phyloP scores from a whole-genome alignment of 805 yeast genomes.

The Metschnikowia picachoensis region DNA sequence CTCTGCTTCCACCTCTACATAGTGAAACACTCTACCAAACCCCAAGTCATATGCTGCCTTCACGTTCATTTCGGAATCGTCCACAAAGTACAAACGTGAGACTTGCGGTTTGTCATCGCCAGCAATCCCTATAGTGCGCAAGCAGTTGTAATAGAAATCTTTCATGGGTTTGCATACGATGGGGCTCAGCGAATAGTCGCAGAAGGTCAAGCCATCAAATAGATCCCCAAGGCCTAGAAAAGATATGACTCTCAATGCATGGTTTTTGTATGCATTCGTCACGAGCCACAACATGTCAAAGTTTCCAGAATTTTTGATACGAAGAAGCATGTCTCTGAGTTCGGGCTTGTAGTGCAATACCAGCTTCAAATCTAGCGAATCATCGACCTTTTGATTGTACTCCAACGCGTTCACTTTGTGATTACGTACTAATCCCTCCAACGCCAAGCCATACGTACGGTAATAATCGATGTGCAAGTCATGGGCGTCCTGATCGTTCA shows the following conservation, averaged over 20 bases:
- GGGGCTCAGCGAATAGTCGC: conserved; percentile 73
- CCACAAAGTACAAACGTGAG: conserved; percentile 67
- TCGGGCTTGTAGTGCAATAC: conserved; percentile 62
- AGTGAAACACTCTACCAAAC: conserved; percentile 68
- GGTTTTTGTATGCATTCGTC: conserved; percentile 92
- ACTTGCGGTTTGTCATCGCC: conserved; percentile 27
- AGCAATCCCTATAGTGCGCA: conserved; percentile 57
- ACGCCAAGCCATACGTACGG: conserved; percentile 83
- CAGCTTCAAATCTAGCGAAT: conserved; percentile 78
- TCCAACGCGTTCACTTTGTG: conserved; percentile 82
- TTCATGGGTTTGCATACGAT: conserved; percentile 88
- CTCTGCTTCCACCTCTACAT: conserved; percentile 67
- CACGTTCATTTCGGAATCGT: conserved; percentile 80
- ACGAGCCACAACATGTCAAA: conserved; percentile 83
- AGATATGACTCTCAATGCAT: conserved; percentile 75
- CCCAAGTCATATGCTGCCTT: conserved; percentile 69
- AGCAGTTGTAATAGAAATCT: conserved; percentile 60
- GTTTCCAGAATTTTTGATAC: conserved; percentile 41
- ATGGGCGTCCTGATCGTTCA: conserved; percentile 72
- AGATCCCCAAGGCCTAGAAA: conserved; percentile 86
- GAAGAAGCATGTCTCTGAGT: conserved; percentile 49
- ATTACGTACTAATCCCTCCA: conserved; percentile 76
- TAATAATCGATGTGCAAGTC: conserved; percentile 71
- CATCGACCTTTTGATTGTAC: conserved; percentile 87
- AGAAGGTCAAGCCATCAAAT: conserved; percentile 90